phyloP scores from a whole-genome alignment of 2,329 filamentous ascomycete genomes.

The Phyllosticta citribraziliensis region DNA sequence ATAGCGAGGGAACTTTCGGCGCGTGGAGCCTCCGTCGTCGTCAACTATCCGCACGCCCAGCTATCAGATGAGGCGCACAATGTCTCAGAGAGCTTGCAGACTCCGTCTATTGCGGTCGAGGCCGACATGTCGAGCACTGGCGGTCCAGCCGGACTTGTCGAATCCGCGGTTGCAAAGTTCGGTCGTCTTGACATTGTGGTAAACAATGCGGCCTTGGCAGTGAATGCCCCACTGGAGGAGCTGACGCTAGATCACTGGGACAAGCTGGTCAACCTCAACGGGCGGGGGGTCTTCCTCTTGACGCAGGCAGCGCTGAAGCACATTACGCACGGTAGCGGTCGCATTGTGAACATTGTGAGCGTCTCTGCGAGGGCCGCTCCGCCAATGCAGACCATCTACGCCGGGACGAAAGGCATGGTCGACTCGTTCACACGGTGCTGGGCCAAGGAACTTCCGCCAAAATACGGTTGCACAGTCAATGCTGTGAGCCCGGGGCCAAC shows the following conservation, averaged over 20 bases:
- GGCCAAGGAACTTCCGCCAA: slow-evolving; percentile 36
- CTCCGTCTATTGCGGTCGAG: slow-evolving; percentile 29
- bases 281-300: slow-evolving; percentile 33
- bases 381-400: slow-evolving; percentile 37
- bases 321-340: slow-evolving; percentile 24
- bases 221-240: slow-evolving; percentile 30
- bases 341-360: slow-evolving; percentile 38
- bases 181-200: slow-evolving; percentile 40
- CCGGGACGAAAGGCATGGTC: slow-evolving; percentile 41
- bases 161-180: slow-evolving; percentile 28
- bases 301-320: slow-evolving; percentile 32
- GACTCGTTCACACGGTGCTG: slow-evolving; percentile 38
- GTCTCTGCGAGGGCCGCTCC: slow-evolving; percentile 28
- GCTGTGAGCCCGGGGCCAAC: slow-evolving; percentile 36
- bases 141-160: slow-evolving; percentile 25
- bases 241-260: slow-evolving; percentile 33
- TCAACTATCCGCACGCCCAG: slow-evolving; percentile 38
- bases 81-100: slow-evolving; percentile 20
- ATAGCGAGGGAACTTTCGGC: slow-evolving; percentile 34
- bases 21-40: slow-evolving; percentile 34
- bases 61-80: slow-evolving; percentile 22
- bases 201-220: slow-evolving; percentile 35
- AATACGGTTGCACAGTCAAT: slow-evolving; percentile 40
- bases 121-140: slow-evolving; percentile 27
- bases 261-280: slow-evolving; percentile 33